Conservation (phyloP, 495 filamentous ascomycete species). For the Xylaria bambusicola region DNA sequence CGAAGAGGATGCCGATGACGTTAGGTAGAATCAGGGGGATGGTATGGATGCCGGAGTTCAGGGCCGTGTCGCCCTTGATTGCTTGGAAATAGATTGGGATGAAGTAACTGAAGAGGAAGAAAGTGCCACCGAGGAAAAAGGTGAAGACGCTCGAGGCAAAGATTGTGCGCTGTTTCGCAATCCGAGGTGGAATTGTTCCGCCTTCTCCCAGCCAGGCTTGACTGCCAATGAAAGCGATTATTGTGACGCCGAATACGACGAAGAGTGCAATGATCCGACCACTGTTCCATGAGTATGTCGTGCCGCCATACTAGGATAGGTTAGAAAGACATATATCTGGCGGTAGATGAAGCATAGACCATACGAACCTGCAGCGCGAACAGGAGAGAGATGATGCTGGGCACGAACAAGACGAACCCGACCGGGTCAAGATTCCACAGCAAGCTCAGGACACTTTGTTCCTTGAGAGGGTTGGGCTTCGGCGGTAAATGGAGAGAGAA, state of each 20-base stretch:
- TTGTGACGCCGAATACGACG: constrained; percentile 49
- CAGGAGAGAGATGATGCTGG: constrained; percentile 64
- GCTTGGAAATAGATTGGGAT: constrained; percentile 75
- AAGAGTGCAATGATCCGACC: constrained; percentile 67
- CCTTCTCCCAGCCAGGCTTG: constrained; percentile 50
- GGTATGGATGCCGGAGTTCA: constrained; percentile 58
- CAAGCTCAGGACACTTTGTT: constrained; percentile 32
- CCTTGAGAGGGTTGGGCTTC: constrained; percentile 26
- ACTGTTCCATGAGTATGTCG: constrained; percentile 62
- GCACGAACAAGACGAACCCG: constrained; percentile 67
- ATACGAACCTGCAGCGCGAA: constrained; percentile 58
- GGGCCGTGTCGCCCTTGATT: constrained; percentile 55
- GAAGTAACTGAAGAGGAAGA: constrained; percentile 66
- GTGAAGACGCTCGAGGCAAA: constrained; percentile 57
- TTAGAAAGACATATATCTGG: background rate
- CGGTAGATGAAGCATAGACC: background rate
- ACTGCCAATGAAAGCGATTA: constrained; percentile 58
- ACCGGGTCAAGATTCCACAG: constrained; percentile 61
- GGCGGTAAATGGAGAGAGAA: constrained; percentile 47
- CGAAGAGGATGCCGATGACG: constrained; percentile 42
- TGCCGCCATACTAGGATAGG: constrained; percentile 69
- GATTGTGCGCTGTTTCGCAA: constrained; percentile 73
- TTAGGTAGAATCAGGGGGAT: constrained; percentile 52
- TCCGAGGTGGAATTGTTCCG: constrained; percentile 60
- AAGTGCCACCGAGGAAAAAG: constrained; percentile 58